A percentile compares a stretch with the other conserved stretches of the same genome.
Evolutionary conservation across 345 rosid genomes (phyloP).

Genomic region (Moricandia arvensis): DNA sequence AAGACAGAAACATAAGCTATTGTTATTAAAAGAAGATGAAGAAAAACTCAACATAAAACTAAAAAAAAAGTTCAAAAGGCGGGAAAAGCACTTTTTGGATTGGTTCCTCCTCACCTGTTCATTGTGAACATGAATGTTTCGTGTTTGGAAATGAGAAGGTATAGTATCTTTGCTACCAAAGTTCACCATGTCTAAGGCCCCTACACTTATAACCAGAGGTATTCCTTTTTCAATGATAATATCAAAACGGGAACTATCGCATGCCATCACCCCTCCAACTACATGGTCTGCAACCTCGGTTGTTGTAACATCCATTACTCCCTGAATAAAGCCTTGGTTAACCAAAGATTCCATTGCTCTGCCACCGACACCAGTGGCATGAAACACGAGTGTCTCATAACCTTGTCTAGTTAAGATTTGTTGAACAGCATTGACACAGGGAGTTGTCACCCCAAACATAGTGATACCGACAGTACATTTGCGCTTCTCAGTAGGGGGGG

Average conservation of each 20-base stretch:
- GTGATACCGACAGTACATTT: slow-evolving; percentile 74
- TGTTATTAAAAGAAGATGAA: neutral
- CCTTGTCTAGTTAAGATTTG: slow-evolving; percentile 64
- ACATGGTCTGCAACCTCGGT: slow-evolving; percentile 94
- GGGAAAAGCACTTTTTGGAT: neutral
- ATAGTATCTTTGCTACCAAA: slow-evolving; percentile 79
- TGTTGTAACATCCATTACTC: slow-evolving; percentile 82
- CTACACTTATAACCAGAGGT: slow-evolving; percentile 84
- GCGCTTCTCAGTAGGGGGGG: neutral
- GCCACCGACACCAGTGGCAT: slow-evolving; percentile 96
- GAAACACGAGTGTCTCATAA: slow-evolving; percentile 84
- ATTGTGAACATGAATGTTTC: slow-evolving; percentile 80
- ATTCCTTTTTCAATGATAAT: slow-evolving; percentile 68
- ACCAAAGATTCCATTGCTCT: slow-evolving; percentile 91
- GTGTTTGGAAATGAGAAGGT: slow-evolving; percentile 58
- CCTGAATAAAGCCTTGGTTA: slow-evolving; percentile 80
- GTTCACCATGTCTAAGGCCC: slow-evolving; percentile 94
- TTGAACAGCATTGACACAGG: slow-evolving; percentile 69
- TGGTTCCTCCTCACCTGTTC: slow-evolving; percentile 56
- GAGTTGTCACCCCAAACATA: slow-evolving; percentile 95
- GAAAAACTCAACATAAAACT: neutral
- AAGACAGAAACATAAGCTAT: slow-evolving; percentile 6
- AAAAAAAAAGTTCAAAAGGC: neutral
- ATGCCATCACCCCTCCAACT: slow-evolving; percentile 94
- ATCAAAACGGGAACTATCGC: slow-evolving; percentile 84